Evolutionary conservation across 305 asterid genomes (phyloP).

Genomic region (Nicotiana rustica): DNA sequence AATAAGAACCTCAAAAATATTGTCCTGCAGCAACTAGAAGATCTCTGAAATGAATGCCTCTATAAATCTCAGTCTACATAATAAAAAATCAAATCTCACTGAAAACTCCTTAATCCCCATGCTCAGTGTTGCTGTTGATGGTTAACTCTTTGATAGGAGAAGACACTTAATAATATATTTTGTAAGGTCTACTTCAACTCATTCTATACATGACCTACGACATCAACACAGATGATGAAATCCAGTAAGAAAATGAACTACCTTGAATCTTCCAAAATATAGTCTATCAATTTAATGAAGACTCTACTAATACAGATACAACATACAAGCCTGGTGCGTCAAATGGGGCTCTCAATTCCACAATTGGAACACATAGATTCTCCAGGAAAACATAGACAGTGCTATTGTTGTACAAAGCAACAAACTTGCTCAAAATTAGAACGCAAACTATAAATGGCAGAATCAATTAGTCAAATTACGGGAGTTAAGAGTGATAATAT

Average conservation of each 20-base stretch:
- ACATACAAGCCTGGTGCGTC: not conserved
- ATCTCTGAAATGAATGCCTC: not conserved
- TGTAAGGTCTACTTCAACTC: not conserved
- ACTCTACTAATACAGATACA: not conserved
- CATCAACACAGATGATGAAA: not conserved
- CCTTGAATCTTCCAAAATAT: not conserved
- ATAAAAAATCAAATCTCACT: slow-evolving; percentile 1
- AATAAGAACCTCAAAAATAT: slow-evolving; percentile 22
- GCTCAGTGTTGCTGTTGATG: not conserved
- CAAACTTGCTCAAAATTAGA: not conserved
- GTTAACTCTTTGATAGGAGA: not conserved
- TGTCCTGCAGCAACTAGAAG: slow-evolving; percentile 6
- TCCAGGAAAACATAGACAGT: not conserved
- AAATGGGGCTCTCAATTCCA: slow-evolving; percentile 18
- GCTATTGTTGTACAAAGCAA: not conserved
- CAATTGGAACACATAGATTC: not conserved
- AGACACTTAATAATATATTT: not conserved
- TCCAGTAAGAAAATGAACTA: slow-evolving; percentile 19
- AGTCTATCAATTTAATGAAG: not conserved
- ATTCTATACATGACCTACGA: not conserved
- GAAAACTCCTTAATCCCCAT: not conserved
- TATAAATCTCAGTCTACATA: not conserved
- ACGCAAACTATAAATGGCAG: not conserved
- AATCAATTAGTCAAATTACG: not conserved
- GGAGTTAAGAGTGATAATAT: not conserved